phyloP scores from a whole-genome alignment of 2,329 filamentous ascomycete genomes.

The Cryoendolithus antarcticus region DNA sequence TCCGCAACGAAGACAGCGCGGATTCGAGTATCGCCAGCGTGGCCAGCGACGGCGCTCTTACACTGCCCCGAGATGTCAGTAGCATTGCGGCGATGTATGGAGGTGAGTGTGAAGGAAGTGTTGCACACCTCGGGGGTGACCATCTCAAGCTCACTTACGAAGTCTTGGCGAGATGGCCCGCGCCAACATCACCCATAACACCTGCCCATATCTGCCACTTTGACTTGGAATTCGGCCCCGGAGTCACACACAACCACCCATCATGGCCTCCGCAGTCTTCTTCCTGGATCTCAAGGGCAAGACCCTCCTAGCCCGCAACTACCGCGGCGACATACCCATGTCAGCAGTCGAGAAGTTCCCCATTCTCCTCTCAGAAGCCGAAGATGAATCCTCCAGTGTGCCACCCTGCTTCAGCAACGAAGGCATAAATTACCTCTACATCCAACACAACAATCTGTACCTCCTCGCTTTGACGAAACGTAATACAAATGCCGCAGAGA shows the following conservation, averaged over 20 bases:
- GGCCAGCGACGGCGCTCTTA: slow-evolving; percentile 17
- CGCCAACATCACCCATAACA: background rate
- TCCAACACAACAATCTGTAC: slow-evolving; percentile 98
- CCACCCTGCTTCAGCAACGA: slow-evolving; percentile 97
- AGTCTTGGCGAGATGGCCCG: no score
- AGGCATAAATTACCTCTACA: slow-evolving; percentile 99
- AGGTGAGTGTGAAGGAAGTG: no score
- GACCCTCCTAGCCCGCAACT: slow-evolving; percentile 97
- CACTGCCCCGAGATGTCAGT: no score
- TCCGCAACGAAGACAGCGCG: slow-evolving; percentile 19
- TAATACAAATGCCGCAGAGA: slow-evolving; percentile 97
- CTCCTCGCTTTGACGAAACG: slow-evolving; percentile 95
- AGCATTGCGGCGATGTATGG: no score
- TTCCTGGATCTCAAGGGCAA: slow-evolving; percentile 99
- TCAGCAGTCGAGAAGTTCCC: slow-evolving; percentile 98
- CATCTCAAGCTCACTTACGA: no score
- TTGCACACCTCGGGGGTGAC: no score
- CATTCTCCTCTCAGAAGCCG: slow-evolving; percentile 86
- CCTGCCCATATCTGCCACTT: background rate
- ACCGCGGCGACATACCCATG: slow-evolving; percentile 97
- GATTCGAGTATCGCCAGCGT: slow-evolving; percentile 17
- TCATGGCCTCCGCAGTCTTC: slow-evolving; percentile 94
- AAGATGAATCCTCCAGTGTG: slow-evolving; percentile 96
- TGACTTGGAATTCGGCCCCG: no score
- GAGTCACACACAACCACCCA: slow-evolving; percentile 11